Base-by-base conservation (phyloP, 257 asterid genomes). In the Jaltomata sinuosa region DNA sequence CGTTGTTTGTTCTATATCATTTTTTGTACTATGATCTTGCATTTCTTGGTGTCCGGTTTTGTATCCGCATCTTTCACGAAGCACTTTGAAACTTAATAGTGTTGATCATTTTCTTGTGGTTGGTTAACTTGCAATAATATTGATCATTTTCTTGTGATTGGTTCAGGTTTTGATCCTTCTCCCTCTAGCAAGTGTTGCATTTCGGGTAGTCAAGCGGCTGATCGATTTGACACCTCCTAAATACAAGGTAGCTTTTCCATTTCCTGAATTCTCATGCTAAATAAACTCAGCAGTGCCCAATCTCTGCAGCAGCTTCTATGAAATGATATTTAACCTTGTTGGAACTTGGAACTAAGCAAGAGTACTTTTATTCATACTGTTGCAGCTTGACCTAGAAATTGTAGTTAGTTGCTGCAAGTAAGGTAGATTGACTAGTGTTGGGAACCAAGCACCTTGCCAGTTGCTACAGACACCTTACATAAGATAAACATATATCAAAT, bases 171-270 rank as follows among this genome's bases (percentile, higher is more conserved):
- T 96, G 93, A 90, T 94, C 78, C 93, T 96, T 87, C 84, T 96
- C 88, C 98, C 99, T 32, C 91, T 93, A 65, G 97, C 98, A 65
- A 95, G 99, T 80, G 89, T 94, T 89, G 98, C 97, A 84, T 92
- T 91, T 81, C 88, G 98, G 86, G 89, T 89, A 67, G 94, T 94
- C 76, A 93, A 89, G 90, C 91, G 96, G 90, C 88, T 96, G 94
- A 92, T 96, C 85, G 90, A 94, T 82, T 87, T 96, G 87, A 94
- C 94, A 81, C 99, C 99, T 82, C 83, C 93, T 78, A 94, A 96
- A 90, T 88, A 91, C 84, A 93, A 94, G 97, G 99, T 96, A 84
- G 77, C 42, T 64, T 61, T 53, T 25, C 10, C 61, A 49, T 47
- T 76, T 76, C 11, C 42, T 76, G 62, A 76, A 15, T 76, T 16